These are phyloP conservation scores for Manihot esculenta DNA, from an alignment of 441 rosid species.

Conservation along the genomic window DNA sequence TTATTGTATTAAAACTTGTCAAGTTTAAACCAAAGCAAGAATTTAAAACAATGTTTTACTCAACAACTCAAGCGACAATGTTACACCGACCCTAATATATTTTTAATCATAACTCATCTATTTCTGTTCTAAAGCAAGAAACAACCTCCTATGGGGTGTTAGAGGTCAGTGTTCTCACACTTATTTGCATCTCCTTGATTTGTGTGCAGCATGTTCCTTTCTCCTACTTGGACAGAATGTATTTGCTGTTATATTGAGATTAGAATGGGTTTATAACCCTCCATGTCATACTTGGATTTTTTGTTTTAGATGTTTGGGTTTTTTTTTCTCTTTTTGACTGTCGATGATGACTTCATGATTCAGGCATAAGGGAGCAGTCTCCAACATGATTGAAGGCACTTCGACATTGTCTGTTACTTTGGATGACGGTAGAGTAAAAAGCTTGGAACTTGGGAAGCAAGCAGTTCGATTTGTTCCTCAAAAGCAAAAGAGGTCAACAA, in stretches of 20 bases:
- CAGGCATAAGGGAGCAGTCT: slow-evolving; percentile 92
- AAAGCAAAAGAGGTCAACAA: slow-evolving; percentile 75
- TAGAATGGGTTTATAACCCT: background rate
- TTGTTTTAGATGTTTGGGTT: background rate
- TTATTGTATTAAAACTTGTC: no score
- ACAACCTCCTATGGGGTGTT: background rate
- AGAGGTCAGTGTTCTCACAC: background rate
- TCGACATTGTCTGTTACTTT: slow-evolving; percentile 56
- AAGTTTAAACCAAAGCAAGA: no score
- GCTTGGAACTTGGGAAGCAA: slow-evolving; percentile 82
- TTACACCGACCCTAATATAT: background rate
- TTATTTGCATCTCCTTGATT: background rate
- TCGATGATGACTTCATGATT: slow-evolving; percentile 13
- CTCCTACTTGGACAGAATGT: background rate
- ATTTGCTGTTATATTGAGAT: slow-evolving; percentile 2
- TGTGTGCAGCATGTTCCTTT: background rate
- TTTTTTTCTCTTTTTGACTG: background rate
- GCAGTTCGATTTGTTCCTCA: slow-evolving; percentile 76
- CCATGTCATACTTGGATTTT: background rate
- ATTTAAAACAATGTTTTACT: no score
- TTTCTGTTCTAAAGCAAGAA: background rate
- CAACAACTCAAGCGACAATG: no score
- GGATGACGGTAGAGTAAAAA: slow-evolving; percentile 72
- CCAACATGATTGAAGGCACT: slow-evolving; percentile 52
- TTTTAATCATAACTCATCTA: background rate